Percentiles rank a stretch among this genome's conserved stretches.
Evolutionary conservation across 2,329 filamentous ascomycete genomes (phyloP).

Genomic region (Dactylellina sp.): DNA sequence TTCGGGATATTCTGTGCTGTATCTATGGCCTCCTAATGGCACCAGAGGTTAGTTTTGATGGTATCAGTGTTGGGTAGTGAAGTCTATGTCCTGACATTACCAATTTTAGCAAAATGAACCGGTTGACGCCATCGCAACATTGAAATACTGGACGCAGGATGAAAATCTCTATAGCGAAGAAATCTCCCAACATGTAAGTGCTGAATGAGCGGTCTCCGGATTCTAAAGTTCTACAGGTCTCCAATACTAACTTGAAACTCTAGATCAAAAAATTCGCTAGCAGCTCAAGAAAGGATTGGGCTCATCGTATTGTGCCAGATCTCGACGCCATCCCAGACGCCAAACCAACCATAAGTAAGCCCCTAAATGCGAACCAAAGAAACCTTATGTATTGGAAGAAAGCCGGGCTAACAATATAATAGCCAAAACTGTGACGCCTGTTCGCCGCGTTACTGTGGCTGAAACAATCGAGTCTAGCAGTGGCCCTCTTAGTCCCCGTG

Average conservation of each 20-base stretch:
- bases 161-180: conserved; percentile 55
- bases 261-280: conserved; percentile 55
- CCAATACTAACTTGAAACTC: background rate
- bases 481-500: background rate
- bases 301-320: conserved; percentile 47
- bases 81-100: background rate
- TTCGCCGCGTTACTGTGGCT: conserved; percentile 36
- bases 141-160: conserved; percentile 58
- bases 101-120: conserved; percentile 50
- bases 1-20: conserved; percentile 59
- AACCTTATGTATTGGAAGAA: background rate
- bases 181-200: conserved; percentile 58
- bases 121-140: conserved; percentile 57
- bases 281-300: conserved; percentile 48
- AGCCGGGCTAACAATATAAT: conserved; percentile 11
- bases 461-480: conserved; percentile 22
- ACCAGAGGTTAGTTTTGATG: conserved; percentile 55
- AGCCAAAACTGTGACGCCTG: conserved; percentile 41
- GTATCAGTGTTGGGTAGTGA: background rate
- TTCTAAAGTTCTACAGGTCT: background rate
- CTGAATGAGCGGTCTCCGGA: background rate
- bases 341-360: conserved; percentile 40
- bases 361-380: background rate
- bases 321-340: conserved; percentile 41
- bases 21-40: conserved; percentile 58